Conservation (phyloP, 2,329 filamentous ascomycete species). For the Colletotrichum sp. region DNA sequence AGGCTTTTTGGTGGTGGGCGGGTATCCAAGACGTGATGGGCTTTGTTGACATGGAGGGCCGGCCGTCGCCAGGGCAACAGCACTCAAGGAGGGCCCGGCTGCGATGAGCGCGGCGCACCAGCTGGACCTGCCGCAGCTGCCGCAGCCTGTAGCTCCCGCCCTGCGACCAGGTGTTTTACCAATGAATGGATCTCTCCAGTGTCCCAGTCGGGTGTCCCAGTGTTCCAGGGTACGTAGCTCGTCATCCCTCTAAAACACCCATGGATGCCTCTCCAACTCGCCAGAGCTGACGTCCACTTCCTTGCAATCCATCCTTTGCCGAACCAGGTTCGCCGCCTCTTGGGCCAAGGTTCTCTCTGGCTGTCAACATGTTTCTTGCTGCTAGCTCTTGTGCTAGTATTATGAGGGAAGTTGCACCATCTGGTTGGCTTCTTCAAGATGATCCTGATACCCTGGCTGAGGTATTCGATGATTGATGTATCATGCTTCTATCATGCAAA, state of each 20-base stretch:
- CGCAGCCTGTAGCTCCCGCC: neutral
- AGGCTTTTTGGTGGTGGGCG: constrained; percentile 9
- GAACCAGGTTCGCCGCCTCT: neutral
- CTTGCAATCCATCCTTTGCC: neutral
- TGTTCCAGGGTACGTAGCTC: neutral
- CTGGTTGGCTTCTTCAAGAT: neutral
- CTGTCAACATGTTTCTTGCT: neutral
- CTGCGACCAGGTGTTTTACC: neutral
- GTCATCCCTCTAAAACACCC: neutral
- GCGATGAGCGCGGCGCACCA: neutral
- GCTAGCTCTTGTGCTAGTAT: neutral
- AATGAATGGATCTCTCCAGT: neutral
- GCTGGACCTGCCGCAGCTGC: neutral
- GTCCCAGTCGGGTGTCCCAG: too few species aligned
- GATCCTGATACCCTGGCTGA: neutral
- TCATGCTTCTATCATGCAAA: neutral
- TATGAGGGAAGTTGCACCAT: neutral
- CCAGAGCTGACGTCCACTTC: neutral
- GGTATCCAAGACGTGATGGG: constrained; percentile 26
- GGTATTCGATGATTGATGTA: neutral
- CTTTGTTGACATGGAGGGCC: constrained; percentile 30
- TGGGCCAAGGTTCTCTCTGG: neutral
- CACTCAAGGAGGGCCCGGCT: neutral
- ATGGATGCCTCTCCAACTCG: too few species aligned
- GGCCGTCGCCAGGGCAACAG: constrained; percentile 35